These are phyloP conservation scores for Yamadazyma friedrichii DNA, from an alignment of 1,139 yeast species.

Conservation along the genomic window DNA sequence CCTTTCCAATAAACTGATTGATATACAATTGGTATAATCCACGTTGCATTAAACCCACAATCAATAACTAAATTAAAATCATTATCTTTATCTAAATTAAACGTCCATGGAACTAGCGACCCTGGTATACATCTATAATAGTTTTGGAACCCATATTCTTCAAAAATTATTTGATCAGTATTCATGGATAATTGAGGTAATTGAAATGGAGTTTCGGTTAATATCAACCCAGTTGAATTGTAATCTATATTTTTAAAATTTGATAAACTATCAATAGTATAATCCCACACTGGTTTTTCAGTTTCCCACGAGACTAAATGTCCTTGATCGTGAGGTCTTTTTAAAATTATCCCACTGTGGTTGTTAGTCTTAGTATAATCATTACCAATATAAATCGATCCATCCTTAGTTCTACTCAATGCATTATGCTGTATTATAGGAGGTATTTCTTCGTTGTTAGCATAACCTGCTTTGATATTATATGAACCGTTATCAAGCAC, in stretches of 20 bases:
- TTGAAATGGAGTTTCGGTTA: constrained; percentile 80
- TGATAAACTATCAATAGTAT: constrained; percentile 41
- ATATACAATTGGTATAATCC: constrained; percentile 80
- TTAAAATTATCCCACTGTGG: constrained; percentile 70
- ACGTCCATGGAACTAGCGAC: constrained; percentile 70
- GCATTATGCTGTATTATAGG: constrained; percentile 67
- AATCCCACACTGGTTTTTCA: constrained; percentile 93
- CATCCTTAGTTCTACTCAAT: constrained; percentile 73
- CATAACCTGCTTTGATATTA: constrained; percentile 72
- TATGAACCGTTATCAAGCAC: constrained; percentile 89
- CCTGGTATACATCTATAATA: constrained; percentile 64
- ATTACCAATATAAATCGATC: constrained; percentile 66
- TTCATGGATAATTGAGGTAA: constrained; percentile 80
- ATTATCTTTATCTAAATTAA: constrained; percentile 21
- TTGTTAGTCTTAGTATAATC: constrained; percentile 68
- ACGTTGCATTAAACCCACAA: constrained; percentile 84
- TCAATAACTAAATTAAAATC: constrained; percentile 84
- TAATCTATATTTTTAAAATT: constrained; percentile 33
- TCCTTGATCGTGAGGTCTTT: constrained; percentile 86
- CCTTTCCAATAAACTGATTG: constrained; percentile 81
- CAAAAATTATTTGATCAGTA: constrained; percentile 90
- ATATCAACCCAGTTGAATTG: constrained; percentile 48
- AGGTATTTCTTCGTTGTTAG: constrained; percentile 2
- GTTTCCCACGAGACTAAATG: constrained; percentile 91
- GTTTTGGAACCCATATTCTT: constrained; percentile 80